These are phyloP conservation scores for Immersiporthe knoxdaviesiana DNA, from an alignment of 2,329 filamentous ascomycete species.

Conservation along the genomic window DNA sequence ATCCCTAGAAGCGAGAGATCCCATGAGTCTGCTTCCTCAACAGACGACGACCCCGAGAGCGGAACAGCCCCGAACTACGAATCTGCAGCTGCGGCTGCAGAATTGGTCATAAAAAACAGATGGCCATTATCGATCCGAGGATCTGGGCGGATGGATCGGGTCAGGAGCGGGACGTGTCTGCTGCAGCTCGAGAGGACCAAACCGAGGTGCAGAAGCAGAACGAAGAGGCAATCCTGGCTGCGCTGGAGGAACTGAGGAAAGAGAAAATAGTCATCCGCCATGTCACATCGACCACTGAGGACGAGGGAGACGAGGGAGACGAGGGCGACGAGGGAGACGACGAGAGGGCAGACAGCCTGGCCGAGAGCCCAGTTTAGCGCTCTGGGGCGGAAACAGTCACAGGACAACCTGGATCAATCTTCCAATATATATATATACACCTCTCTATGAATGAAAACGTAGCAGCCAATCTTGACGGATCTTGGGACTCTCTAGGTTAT, in stretches of 20 bases:
- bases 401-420: background rate
- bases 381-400: background rate
- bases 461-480: too few species aligned
- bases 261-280: background rate
- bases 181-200: background rate
- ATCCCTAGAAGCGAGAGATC: background rate
- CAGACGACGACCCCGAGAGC: background rate
- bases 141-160: conserved; percentile 12
- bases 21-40: background rate
- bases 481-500: too few species aligned
- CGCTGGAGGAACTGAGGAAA: conserved; percentile 9
- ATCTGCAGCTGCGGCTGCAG: background rate
- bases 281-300: background rate
- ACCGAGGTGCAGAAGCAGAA: conserved; percentile 16
- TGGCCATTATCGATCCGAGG: conserved; percentile 21
- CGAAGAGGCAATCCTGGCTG: conserved; percentile 18
- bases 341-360: background rate
- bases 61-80: background rate
- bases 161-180: too few species aligned
- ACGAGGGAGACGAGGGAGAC: background rate
- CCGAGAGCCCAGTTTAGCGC: background rate
- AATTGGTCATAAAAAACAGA: background rate
- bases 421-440: too few species aligned
- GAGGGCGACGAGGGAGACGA: background rate
- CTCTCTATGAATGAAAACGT: too few species aligned